Percentiles rank a stretch among this genome's conserved stretches.
Conservation (phyloP, 1,284 basidiomycete genomes). For the Puccinia hordei region DNA sequence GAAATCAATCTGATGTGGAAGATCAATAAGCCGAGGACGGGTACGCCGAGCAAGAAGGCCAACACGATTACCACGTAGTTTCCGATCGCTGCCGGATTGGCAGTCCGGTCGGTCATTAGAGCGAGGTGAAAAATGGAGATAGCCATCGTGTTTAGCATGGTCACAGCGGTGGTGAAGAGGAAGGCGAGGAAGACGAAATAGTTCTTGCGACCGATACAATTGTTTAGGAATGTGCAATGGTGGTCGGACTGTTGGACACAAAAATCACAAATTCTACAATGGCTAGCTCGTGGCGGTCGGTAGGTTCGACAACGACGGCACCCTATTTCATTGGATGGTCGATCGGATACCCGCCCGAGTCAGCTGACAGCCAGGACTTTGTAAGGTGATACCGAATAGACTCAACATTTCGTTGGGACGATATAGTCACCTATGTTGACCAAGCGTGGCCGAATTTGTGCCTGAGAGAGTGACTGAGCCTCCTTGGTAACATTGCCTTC, state of each 20-base stretch:
- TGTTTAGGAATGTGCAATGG: constrained; percentile 59
- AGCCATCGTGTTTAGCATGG: constrained; percentile 51
- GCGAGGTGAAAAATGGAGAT: constrained; percentile 51
- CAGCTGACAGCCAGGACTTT: not conserved
- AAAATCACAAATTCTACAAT: constrained; percentile 59
- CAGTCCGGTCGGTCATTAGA: constrained; percentile 11
- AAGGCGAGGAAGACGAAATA: constrained; percentile 58
- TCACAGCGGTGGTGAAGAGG: constrained; percentile 52
- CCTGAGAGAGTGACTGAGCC: not conserved
- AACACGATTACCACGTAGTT: constrained; percentile 56
- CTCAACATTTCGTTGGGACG: constrained; percentile 19
- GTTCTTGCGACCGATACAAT: constrained; percentile 58
- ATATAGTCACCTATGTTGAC: constrained; percentile 21
- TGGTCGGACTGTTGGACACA: constrained; percentile 59
- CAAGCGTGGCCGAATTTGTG: constrained; percentile 1
- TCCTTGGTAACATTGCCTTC: not conserved
- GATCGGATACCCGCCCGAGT: not conserved
- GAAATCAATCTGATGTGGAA: constrained; percentile 57
- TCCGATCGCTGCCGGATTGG: constrained; percentile 52
- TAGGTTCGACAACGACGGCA: constrained; percentile 59
- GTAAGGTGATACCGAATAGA: not conserved
- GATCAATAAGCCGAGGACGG: constrained; percentile 54
- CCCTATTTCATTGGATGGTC: constrained; percentile 52
- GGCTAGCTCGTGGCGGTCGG: constrained; percentile 57
- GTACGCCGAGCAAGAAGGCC: constrained; percentile 52